Base-by-base conservation (phyloP, 2,329 filamentous ascomycete species). In the Fusarium oxysporum region DNA sequence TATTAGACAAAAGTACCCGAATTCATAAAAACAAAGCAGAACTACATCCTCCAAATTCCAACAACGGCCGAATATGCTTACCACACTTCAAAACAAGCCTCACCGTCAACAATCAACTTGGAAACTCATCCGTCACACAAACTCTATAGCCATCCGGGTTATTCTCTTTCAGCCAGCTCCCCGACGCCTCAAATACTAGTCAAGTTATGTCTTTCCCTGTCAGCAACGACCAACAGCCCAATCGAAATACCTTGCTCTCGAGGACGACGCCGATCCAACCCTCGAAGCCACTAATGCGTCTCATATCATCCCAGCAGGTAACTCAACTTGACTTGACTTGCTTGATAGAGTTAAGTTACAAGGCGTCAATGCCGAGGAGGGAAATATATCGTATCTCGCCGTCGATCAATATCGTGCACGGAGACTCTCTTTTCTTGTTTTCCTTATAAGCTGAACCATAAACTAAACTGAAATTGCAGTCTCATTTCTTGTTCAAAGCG, bases 241-340 rank as follows among this genome's bases (percentile, higher is more conserved):
- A 56, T 70, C 33, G 54, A 55, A 38, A n/a, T 43, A 38, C 67
- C 59, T 50, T 70, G 60, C 48, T 70, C 71, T 38, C 35, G 33
- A 41, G 50, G 59, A 44, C 58, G 28, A 51, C 33, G 23, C 56
- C 50, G 47, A 71, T 59, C 63, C 65, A 69, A 59, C 62, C 57
- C 66, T 62, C 63, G 40, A 53, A 33, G 71, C 65, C 73, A 75
- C 76, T 78, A 78, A 78, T 77, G 74, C 73, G 69, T 73, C 69
- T 77, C 76, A 77, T 73, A 61, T 75, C 69, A 77, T 76, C 73
- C 76, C 48, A 64, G 68, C 50, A 53, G 10, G 19, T 28, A 17
- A 28, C 33, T 54, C n/a, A 51, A 23, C 30, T 48, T 48, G 9
- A 35, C 8, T 28, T 40, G 23, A 28, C 41, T 43, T 67, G 35